Evolutionary conservation across 1,139 yeast genomes (phyloP), one percentile per base, ranked within the genome.

Genomic region (Hanseniaspora gamundiae): DNA sequence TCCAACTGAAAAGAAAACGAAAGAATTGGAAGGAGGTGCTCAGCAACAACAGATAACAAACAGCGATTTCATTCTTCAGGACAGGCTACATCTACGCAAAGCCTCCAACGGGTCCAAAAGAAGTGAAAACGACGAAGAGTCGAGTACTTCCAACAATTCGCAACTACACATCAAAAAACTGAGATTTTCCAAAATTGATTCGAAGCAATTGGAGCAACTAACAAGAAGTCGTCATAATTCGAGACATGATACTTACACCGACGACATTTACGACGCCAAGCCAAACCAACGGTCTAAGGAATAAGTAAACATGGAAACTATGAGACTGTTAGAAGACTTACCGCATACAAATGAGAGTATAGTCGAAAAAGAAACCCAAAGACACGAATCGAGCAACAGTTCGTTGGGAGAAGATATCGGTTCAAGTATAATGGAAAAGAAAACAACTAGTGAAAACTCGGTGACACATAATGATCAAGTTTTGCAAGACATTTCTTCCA

Each of bases 61-160:
- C 30, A 13, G n/a, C 30, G 30, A 28, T 8, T 53, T 57, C 3
- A 50, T 52, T 27, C 43, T 41, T 22, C 57, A 55, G 14, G 46
- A 54, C 30, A 49, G 13, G 33, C 33, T 7, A 29, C 17, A 13
- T 6, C 33, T n/a, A 28, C 31, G 16, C 13, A n/a, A 13, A 11
- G 31, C n/a, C 5, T 28, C 16, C 5, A 28, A 6, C n/a, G 16
- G n/a, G 5, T 28, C 16, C 7, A 10, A 28, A 28, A n/a, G 13
- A 28, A n/a, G 16, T 28, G 16, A 28, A 13, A n/a, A 10, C 13
- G 5, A 13, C 13, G 31, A 28, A 8, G 31, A 10, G 6, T n/a
- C 5, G n/a, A 5, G 16, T 13, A 28, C 31, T n/a, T 13, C 31
- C 7, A 28, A 22, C 19, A 13, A 33, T 19, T 33, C 36, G 11